phyloP scores from a whole-genome alignment of 495 filamentous ascomycete genomes.

The Hyaloscypha finlandica region DNA sequence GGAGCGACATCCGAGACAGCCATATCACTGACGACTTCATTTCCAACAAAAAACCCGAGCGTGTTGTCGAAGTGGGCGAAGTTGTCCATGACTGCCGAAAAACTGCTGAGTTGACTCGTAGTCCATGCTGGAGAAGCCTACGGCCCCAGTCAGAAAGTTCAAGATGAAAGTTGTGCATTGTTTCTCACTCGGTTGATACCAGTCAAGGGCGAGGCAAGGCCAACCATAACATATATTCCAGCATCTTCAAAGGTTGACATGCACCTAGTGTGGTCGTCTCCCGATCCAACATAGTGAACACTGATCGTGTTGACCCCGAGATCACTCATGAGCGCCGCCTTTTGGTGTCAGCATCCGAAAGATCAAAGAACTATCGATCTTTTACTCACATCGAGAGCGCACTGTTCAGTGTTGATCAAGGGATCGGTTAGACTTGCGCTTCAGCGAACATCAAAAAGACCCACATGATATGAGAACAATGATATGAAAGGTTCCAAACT shows the following conservation, averaged over 20 bases:
- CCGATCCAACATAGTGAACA: conserved; percentile 77
- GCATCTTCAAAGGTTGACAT: conserved; percentile 65
- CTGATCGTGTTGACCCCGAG: conserved; percentile 81
- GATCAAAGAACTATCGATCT: conserved; percentile 33
- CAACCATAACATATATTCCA: conserved; percentile 78
- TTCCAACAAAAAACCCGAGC: conserved; percentile 79
- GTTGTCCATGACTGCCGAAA: conserved; percentile 69
- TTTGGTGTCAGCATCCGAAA: not conserved
- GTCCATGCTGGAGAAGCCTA: conserved; percentile 65
- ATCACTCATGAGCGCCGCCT: conserved; percentile 63
- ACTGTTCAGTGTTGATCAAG: conserved; percentile 71
- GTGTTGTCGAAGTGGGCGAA: conserved; percentile 77
- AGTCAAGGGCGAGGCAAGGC: conserved; percentile 77
- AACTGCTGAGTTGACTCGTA: conserved; percentile 60
- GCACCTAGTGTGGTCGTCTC: conserved; percentile 66
- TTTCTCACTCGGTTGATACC: conserved; percentile 66
- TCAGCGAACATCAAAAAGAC: too few species aligned
- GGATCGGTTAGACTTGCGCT: conserved; percentile 52
- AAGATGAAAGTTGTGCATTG: not conserved
- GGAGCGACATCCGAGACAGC: conserved; percentile 67
- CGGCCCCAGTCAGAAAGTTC: not conserved
- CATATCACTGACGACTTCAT: conserved; percentile 68
- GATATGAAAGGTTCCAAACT: not conserved
- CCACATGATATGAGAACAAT: too few species aligned
- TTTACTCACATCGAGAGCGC: conserved; percentile 67